phyloP scores from a whole-genome alignment of 1,284 basidiomycete genomes.

The Trichosporon asahii region DNA sequence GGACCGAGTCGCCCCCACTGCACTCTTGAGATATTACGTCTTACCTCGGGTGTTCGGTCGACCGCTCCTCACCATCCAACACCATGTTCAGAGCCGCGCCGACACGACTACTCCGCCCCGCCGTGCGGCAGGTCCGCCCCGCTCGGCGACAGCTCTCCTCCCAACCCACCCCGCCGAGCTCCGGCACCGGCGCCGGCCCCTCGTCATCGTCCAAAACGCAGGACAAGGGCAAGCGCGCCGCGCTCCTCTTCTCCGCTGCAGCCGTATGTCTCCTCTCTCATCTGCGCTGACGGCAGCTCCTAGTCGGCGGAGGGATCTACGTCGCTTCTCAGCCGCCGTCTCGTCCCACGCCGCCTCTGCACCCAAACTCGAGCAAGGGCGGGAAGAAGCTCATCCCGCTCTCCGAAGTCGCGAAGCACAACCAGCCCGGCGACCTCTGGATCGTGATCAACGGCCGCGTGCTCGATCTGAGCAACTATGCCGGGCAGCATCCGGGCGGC shows the following conservation, averaged over 20 bases:
- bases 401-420: constrained; percentile 59
- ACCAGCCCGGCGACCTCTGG: constrained; percentile 64
- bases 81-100: background rate
- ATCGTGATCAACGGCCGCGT: constrained; percentile 66
- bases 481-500: constrained; percentile 48
- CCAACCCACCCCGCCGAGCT: background rate
- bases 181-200: background rate
- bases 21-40: too few species aligned
- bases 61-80: background rate
- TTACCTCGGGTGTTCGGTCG: background rate
- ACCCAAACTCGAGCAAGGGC: background rate
- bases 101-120: too few species aligned
- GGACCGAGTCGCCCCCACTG: background rate
- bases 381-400: constrained; percentile 46
- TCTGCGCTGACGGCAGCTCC: background rate
- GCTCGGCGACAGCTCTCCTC: background rate
- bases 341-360: background rate
- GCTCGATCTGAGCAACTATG: constrained; percentile 34
- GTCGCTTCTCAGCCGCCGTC: background rate
- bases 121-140: too few species aligned
- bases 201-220: background rate
- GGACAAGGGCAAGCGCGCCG: background rate
- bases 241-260: background rate
- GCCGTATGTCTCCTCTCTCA: background rate
- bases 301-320: background rate